Conservation (phyloP, 2,329 filamentous ascomycete genomes). For the Ophiostoma ulmi region DNA sequence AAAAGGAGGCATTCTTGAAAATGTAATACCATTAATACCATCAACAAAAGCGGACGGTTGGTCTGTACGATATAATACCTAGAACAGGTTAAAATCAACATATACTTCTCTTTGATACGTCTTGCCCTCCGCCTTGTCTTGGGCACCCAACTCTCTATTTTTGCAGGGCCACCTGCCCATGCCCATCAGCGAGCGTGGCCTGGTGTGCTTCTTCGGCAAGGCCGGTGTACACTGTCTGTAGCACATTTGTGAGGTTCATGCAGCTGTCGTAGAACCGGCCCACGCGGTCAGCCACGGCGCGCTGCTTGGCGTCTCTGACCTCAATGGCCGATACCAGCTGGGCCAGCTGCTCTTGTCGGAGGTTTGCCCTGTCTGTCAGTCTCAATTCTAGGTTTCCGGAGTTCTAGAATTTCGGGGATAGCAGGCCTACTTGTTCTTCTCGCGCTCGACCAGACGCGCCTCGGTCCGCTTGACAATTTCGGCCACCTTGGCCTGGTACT, state of each 20-base stretch:
- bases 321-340: slow-evolving; percentile 28
- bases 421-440: slow-evolving; percentile 17
- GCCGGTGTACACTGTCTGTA: slow-evolving; percentile 28
- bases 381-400: no score
- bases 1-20: neutral
- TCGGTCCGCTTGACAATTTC: slow-evolving; percentile 27
- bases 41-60: neutral
- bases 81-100: neutral
- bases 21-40: slow-evolving; percentile 1
- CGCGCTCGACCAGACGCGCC: slow-evolving; percentile 24
- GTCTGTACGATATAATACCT: slow-evolving; percentile 20
- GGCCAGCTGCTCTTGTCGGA: slow-evolving; percentile 24
- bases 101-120: neutral
- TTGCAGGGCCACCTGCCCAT: neutral
- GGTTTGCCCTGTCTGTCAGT: slow-evolving; percentile 16
- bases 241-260: slow-evolving; percentile 25
- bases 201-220: slow-evolving; percentile 27
- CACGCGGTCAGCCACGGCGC: slow-evolving; percentile 26
- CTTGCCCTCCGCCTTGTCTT: neutral
- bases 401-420: neutral
- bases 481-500: slow-evolving; percentile 26
- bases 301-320: slow-evolving; percentile 28
- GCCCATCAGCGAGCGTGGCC: slow-evolving; percentile 7
- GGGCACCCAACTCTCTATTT: neutral
- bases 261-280: slow-evolving; percentile 28